These are phyloP conservation scores for Friedmanniomyces simplex DNA, from an alignment of 495 filamentous ascomycete genomes.

Conservation along the genomic window DNA sequence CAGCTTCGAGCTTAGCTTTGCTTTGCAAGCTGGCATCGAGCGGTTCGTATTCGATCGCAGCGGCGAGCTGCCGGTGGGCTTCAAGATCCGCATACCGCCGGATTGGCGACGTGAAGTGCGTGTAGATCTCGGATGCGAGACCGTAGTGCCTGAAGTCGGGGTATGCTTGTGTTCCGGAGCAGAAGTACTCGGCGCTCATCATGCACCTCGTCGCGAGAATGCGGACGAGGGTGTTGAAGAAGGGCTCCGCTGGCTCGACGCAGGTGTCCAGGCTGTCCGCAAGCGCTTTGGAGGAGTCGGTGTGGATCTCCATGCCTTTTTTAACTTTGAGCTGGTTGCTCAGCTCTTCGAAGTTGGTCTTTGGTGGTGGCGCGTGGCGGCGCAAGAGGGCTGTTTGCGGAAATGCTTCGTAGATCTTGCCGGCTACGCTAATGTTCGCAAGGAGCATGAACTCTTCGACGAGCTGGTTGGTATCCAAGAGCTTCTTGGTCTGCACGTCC, in stretches of 20 bases:
- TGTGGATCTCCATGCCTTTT: slow-evolving; percentile 62
- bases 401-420: slow-evolving; percentile 78
- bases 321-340: slow-evolving; percentile 79
- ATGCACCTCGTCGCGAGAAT: slow-evolving; percentile 98
- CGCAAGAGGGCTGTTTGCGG: slow-evolving; percentile 91
- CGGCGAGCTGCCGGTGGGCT: slow-evolving; percentile 87
- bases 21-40: slow-evolving; percentile 65
- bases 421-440: slow-evolving; percentile 87
- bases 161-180: slow-evolving; percentile 80
- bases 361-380: slow-evolving; percentile 81
- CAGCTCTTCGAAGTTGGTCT: slow-evolving; percentile 92
- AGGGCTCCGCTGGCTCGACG: slow-evolving; percentile 71
- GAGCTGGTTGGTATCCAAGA: slow-evolving; percentile 91
- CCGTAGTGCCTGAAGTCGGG: slow-evolving; percentile 96
- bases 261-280: slow-evolving; percentile 84
- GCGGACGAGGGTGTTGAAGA: slow-evolving; percentile 96
- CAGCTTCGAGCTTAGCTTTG: slow-evolving; percentile 72
- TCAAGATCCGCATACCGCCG: slow-evolving; percentile 91
- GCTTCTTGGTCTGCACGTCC: slow-evolving; percentile 88
- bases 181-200: slow-evolving; percentile 98
- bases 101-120: slow-evolving; percentile 95
- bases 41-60: slow-evolving; percentile 84
- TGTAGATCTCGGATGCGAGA: slow-evolving; percentile 91
- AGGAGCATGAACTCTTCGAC: slow-evolving; percentile 99
- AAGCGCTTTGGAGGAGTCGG: slow-evolving; percentile 77